phyloP scores from a whole-genome alignment of 2,329 filamentous ascomycete genomes.

The Penicillium sp. region DNA sequence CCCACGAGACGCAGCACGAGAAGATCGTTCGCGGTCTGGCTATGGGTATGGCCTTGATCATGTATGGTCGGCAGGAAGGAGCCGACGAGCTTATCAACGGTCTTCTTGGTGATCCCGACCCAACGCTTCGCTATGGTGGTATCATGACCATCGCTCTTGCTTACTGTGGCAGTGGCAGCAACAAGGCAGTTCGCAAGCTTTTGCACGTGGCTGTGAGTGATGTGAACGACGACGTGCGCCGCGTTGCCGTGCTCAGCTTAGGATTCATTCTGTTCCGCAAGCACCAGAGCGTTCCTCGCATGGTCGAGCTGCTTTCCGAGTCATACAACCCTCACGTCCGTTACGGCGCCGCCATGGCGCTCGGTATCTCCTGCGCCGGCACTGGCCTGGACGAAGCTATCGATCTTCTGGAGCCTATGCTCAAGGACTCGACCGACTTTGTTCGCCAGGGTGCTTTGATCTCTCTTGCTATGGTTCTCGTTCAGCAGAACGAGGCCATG shows the following conservation, averaged over 20 bases:
- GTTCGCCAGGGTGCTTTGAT: constrained; percentile 95
- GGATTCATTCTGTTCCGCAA: constrained; percentile 99
- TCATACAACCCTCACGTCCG: constrained; percentile 98
- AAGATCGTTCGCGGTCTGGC: constrained; percentile 96
- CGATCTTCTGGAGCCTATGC: constrained; percentile 95
- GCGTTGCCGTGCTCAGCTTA: constrained; percentile 94
- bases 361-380: constrained; percentile 95
- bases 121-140: constrained; percentile 89
- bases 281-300: constrained; percentile 91
- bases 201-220: constrained; percentile 96
- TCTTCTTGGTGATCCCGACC: constrained; percentile 87
- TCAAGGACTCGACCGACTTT: constrained; percentile 98
- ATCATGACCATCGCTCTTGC: constrained; percentile 98
- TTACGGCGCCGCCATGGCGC: constrained; percentile 95
- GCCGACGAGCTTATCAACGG: constrained; percentile 94
- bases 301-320: constrained; percentile 96
- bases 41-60: constrained; percentile 95
- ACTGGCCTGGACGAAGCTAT: constrained; percentile 95
- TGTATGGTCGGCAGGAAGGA: constrained; percentile 93
- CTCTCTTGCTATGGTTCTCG: constrained; percentile 92
- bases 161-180: constrained; percentile 95
- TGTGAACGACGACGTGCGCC: constrained; percentile 93
- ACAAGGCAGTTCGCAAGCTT: constrained; percentile 95
- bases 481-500: constrained; percentile 99
- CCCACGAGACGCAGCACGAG: constrained; percentile 96